These are phyloP conservation scores for Diaporthe nobilis DNA, from an alignment of 2,329 filamentous ascomycete genomes.

Conservation along the genomic window DNA sequence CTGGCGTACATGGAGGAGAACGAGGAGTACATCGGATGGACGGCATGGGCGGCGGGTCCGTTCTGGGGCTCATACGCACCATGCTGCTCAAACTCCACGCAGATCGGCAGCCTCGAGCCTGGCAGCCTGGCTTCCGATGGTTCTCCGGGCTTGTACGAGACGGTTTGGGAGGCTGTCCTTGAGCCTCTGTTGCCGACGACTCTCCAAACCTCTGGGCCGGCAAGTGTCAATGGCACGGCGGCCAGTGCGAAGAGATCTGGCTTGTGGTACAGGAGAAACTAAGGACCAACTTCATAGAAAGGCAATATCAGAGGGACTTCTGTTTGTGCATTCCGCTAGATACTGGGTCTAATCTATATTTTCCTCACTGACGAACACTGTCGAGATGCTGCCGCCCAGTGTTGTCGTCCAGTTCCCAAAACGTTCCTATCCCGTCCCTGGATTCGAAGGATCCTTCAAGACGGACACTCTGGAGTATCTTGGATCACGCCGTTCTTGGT, in stretches of 20 bases:
- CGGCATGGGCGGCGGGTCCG: constrained; percentile 64
- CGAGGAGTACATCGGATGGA: constrained; percentile 64
- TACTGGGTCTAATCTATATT: background rate
- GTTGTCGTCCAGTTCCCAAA: background rate
- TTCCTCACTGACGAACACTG: background rate
- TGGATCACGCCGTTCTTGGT: background rate
- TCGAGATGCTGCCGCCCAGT: background rate
- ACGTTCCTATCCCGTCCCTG: background rate
- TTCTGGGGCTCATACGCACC: constrained; percentile 60
- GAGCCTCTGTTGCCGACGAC: constrained; percentile 58
- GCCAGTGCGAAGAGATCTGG: constrained; percentile 1
- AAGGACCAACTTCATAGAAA: background rate
- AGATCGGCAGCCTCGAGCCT: constrained; percentile 62
- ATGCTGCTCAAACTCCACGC: constrained; percentile 55
- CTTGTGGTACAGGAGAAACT: background rate
- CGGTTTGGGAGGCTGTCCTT: constrained; percentile 60
- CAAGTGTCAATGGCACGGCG: constrained; percentile 47
- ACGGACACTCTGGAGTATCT: background rate
- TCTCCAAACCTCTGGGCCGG: constrained; percentile 55
- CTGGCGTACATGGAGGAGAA: constrained; percentile 63
- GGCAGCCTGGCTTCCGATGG: constrained; percentile 60
- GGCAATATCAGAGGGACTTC: background rate
- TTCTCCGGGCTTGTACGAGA: constrained; percentile 59
- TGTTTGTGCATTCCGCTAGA: background rate
- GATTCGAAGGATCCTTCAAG: background rate